Percentiles rank a stretch among this genome's conserved stretches.
phyloP scores from a whole-genome alignment of 257 asterid species.

The Petunia secreta region DNA sequence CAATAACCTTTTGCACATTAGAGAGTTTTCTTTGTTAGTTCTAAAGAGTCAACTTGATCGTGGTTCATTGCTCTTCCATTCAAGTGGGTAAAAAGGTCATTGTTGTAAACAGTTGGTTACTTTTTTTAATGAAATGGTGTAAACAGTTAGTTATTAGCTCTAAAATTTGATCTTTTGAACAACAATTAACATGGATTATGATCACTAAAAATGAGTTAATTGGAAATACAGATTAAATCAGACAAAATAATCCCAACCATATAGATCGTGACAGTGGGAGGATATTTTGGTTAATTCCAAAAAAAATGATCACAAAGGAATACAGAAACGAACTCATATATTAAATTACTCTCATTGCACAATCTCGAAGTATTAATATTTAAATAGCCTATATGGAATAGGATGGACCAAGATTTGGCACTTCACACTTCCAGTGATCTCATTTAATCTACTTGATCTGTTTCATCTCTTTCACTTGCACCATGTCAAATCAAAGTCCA shows the following conservation, averaged over 20 bases:
- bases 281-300: background rate
- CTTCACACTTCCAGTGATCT: background rate
- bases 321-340: background rate
- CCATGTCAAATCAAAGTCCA: background rate
- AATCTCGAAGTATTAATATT: background rate
- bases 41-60: background rate
- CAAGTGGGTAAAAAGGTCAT: background rate
- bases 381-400: too few species aligned
- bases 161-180: background rate
- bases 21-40: background rate
- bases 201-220: background rate
- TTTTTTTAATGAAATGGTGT: too few species aligned
- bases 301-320: background rate
- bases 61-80: background rate
- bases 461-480: background rate
- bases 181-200: background rate
- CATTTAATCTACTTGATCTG: background rate
- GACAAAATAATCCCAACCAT: background rate
- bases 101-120: too few species aligned
- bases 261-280: background rate
- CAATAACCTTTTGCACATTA: conserved; percentile 15
- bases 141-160: background rate
- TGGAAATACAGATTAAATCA: background rate
- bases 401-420: background rate
- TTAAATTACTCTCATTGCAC: background rate